Percentiles rank a stretch among this genome's conserved stretches.
phyloP scores from a whole-genome alignment of 331 rosid genomes.

The Stylosanthes scabra region DNA sequence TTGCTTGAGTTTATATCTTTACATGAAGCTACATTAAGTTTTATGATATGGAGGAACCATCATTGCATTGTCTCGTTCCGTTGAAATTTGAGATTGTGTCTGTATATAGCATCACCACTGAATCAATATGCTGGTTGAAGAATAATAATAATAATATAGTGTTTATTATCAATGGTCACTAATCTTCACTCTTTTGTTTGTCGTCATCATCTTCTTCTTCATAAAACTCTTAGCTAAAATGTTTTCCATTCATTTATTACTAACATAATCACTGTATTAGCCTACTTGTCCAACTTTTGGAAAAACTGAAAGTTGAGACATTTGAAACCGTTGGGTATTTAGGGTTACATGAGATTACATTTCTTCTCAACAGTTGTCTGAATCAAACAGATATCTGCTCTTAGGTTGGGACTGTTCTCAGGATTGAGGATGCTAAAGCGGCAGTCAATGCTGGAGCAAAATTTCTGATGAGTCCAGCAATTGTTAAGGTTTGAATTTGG shows the following conservation, averaged over 20 bases:
- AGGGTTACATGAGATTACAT: conserved; percentile 4
- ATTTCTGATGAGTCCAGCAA: conserved; percentile 89
- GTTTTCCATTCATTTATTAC: too few relatives aligned
- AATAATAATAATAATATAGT: too few relatives aligned
- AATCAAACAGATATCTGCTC: conserved; percentile 36
- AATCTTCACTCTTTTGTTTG: too few relatives aligned
- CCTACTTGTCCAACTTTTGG: too few relatives aligned
- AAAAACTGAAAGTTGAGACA: too few relatives aligned
- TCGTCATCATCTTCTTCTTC: too few relatives aligned
- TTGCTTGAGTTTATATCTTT: conserved; percentile 4
- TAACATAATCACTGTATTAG: too few relatives aligned
- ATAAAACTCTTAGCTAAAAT: too few relatives aligned
- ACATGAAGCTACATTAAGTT: conserved; percentile 6
- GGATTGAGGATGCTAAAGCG: conserved; percentile 73
- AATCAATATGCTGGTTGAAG: conserved; percentile 9
- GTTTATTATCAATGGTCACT: too few relatives aligned
- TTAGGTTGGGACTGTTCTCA: conserved; percentile 93
- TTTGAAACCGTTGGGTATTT: too few relatives aligned
- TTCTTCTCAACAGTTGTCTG: conserved; percentile 31
- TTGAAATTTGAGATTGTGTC: conserved; percentile 12
- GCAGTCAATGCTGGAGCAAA: conserved; percentile 84
- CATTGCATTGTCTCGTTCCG: conserved; percentile 12
- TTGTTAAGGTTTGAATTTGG: conserved; percentile 64
- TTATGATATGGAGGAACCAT: conserved; percentile 22
- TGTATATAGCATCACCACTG: background rate